Evolutionary conservation across 2,329 filamentous ascomycete species (phyloP).

Genomic region (Paraconiothyrium sp.): DNA sequence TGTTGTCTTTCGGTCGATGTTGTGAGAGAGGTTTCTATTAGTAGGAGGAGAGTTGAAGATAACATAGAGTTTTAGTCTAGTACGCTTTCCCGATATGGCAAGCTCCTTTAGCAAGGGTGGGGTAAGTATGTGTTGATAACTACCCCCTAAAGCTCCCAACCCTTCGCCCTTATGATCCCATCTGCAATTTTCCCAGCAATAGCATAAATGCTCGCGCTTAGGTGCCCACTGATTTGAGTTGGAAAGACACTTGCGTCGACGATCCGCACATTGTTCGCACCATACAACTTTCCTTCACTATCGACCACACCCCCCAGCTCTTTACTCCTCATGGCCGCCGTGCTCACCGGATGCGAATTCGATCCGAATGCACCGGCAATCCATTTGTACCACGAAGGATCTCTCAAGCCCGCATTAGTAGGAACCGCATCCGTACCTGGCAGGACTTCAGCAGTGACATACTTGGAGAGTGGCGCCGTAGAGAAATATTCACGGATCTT

Average conservation of each 20-base stretch:
- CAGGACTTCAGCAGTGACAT: slow-evolving; percentile 30
- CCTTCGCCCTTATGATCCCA: slow-evolving; percentile 23
- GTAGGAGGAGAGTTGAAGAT: background rate
- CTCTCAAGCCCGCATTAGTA: slow-evolving; percentile 24
- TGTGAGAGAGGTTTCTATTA: too few species aligned
- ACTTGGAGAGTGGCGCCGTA: slow-evolving; percentile 35
- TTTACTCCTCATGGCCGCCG: slow-evolving; percentile 44
- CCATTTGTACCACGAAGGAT: slow-evolving; percentile 36
- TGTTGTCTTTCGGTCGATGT: background rate
- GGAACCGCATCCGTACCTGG: slow-evolving; percentile 37
- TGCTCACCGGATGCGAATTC: slow-evolving; percentile 47
- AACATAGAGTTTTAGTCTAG: background rate
- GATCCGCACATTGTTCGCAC: slow-evolving; percentile 46
- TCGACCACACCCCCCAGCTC: slow-evolving; percentile 49
- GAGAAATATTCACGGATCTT: slow-evolving; percentile 42
- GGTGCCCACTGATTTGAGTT: slow-evolving; percentile 47
- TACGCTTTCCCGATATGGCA: slow-evolving; percentile 7
- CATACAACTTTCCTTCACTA: slow-evolving; percentile 43
- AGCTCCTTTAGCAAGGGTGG: slow-evolving; percentile 5
- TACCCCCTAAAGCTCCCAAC: background rate
- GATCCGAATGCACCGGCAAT: slow-evolving; percentile 28
- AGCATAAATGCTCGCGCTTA: slow-evolving; percentile 49
- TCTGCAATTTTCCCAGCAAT: slow-evolving; percentile 48
- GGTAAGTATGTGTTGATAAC: background rate
- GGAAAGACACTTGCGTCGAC: slow-evolving; percentile 51